Base-by-base conservation (phyloP, 768 basidiomycete genomes). In the Coprinellus aureogranulatus region DNA sequence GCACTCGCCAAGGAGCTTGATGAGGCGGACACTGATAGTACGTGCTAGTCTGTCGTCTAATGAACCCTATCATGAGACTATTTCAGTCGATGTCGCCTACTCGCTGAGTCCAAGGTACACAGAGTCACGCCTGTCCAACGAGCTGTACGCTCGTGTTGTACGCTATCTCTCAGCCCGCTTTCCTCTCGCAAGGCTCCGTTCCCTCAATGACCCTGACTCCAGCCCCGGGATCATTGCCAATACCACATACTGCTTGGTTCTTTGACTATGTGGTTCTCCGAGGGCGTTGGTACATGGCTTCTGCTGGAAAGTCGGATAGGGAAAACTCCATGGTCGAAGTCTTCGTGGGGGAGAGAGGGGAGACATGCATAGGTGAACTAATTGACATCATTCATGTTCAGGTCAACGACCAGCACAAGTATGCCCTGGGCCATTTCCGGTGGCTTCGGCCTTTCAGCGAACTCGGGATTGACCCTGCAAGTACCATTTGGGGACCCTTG, bases 1-100 rank as follows among this genome's bases (percentile, higher is more conserved):
- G 45, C 45, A 14, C 45, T 46, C 14, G 45, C 45, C 22, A 46
- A 62, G 6, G 64, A 70, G 2, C 60, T 71, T 4, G 66, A 70
- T 37, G 26, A 62, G 2, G 62, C 51, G 4, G 53, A 58, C 1
- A 45, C 45, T 45, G 64, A 69, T 45, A 64, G 68, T 65, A 59
- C 22, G 37, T 18, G n/a, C n/a, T n/a, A 34, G 34, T 34, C 14
- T 6, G 34, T 34, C 14, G 8, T 34, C 34, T 34, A 14, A 34
- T 34, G 8, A 34, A 6, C 34, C 6, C 8, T 34, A 34, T 34
- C 34, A 14, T 6, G 8, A 34, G 34, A 34, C 34, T 34, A 6
- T 34, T 34, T 6, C 34, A 34, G 34, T 6, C 14, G 34, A 14
- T 14, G 14, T 34, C 14, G 34, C 34, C 8, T 34, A 34, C 34